Base-by-base conservation (phyloP, 2,329 filamentous ascomycete genomes). In the Diaporthe batatas region DNA sequence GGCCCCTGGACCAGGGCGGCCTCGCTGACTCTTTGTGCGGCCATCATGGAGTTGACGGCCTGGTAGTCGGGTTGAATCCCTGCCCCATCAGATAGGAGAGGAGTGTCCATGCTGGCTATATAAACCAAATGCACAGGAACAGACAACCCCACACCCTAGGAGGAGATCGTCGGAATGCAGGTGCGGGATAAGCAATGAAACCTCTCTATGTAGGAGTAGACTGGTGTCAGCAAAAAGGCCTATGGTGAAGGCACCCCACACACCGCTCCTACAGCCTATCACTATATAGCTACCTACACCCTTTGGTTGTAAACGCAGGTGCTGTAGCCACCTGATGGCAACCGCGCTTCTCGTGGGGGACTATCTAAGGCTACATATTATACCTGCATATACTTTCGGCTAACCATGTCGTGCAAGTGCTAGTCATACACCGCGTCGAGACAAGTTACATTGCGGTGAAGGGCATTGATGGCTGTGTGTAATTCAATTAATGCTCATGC, bases 371-470 rank as follows among this genome's bases (percentile, higher is more conserved):
- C 59, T n/a, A n/a, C n/a, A n/a, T n/a, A 23, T 51, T 65, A 65
- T 65, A 34, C 44, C 25, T 49, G 59, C 59, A 65, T 51, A 65
- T 49, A 51, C 18, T 65, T 65, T 65, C 44, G 59, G 44, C 59
- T 65, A 49, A 51, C 21, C 42, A 51, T 23, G 44, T 65, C 42
- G 25, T 36, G 59, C 16, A 49, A 65, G 34, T 49, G 29, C 59
- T 49, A 65, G 59, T 65, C 59, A 65, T 65, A 65, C 59, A 65
- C 59, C 42, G 42, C 59, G 29, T 44, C 25, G 6, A 16, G 29
- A 64, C 42, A 49, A 64, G 59, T 47, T 23, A 34, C 25, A 64
- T 14, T 42, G 39, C 59, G 25, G 14, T 32, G 58, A 47, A 42
- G 32, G 58, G 39, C 58, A 47, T 49, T 47, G 58, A 18, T 65